phyloP scores from a whole-genome alignment of 768 basidiomycete genomes.

The Boletellus sp. region DNA sequence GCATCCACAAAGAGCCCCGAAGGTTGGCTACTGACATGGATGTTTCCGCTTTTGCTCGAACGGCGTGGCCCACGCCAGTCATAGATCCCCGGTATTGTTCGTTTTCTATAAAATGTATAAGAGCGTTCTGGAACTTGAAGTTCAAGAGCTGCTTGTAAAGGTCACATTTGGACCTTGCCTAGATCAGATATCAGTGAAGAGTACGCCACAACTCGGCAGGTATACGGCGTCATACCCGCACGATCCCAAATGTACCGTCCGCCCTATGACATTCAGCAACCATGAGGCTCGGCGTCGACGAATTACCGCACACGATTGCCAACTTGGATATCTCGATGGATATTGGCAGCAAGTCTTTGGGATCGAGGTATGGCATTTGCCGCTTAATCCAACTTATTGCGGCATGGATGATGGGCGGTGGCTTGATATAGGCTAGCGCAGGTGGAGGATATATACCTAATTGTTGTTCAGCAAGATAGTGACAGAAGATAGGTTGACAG shows the following conservation, averaged over 20 bases:
- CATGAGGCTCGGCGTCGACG: slow-evolving; percentile 77
- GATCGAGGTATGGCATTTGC: slow-evolving; percentile 69
- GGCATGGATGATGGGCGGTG: slow-evolving; percentile 36
- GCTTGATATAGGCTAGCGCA: slow-evolving; percentile 25
- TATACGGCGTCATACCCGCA: slow-evolving; percentile 47
- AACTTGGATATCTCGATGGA: slow-evolving; percentile 77
- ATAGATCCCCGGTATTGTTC: slow-evolving; percentile 69
- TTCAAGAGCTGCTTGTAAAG: slow-evolving; percentile 76
- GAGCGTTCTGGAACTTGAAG: slow-evolving; percentile 63
- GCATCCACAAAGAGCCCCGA: neutral
- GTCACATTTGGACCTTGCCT: slow-evolving; percentile 83
- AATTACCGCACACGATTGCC: slow-evolving; percentile 80
- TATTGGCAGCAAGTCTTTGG: slow-evolving; percentile 82
- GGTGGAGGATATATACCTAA: slow-evolving; percentile 26
- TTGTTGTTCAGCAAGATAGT: neutral
- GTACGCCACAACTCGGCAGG: slow-evolving; percentile 5
- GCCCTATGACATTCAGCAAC: slow-evolving; percentile 78
- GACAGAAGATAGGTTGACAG: neutral
- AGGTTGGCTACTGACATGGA: slow-evolving; percentile 24
- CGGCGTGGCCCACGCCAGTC: slow-evolving; percentile 57
- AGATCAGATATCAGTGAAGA: slow-evolving; percentile 8
- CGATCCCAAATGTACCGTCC: slow-evolving; percentile 76
- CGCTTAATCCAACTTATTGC: slow-evolving; percentile 49
- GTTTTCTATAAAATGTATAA: slow-evolving; percentile 70
- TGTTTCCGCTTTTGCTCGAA: slow-evolving; percentile 55